Percentiles rank a stretch among this genome's conserved stretches.
Evolutionary conservation across 169 alveolate genomes (phyloP).

Genomic region (Plasmodium billcollinsi): DNA sequence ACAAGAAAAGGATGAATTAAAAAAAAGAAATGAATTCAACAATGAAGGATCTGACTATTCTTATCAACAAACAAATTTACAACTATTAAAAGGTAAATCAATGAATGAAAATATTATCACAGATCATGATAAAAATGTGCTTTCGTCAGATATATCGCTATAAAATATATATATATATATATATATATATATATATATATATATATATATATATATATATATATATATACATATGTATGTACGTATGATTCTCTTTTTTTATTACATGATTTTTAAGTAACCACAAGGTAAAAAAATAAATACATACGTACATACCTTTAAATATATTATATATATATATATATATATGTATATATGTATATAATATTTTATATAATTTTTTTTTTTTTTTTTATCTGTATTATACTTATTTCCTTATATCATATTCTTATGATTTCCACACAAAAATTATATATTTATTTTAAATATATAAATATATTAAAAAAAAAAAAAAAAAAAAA

Average conservation of each 20-base stretch:
- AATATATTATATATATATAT: no score
- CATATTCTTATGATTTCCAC: no score
- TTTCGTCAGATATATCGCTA: neutral
- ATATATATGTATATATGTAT: no score
- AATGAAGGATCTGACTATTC: neutral
- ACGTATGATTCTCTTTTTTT: neutral
- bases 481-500: no score
- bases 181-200: neutral
- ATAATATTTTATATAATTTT: no score
- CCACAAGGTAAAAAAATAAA: neutral
- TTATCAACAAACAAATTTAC: conserved; percentile 5
- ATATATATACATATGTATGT: neutral
- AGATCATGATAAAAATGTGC: neutral
- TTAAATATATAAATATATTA: no score
- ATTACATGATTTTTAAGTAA: neutral
- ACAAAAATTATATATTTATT: no score
- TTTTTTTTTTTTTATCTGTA: no score
- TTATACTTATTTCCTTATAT: no score
- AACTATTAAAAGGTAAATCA: neutral
- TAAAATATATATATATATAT: neutral
- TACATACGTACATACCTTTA: neutral
- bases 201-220: conserved; percentile 1
- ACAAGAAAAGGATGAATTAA: neutral
- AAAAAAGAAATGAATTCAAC: neutral
- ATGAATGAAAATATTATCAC: neutral